These are phyloP conservation scores for Croton laevigatus DNA, from an alignment of 441 rosid genomes.

Conservation along the genomic window DNA sequence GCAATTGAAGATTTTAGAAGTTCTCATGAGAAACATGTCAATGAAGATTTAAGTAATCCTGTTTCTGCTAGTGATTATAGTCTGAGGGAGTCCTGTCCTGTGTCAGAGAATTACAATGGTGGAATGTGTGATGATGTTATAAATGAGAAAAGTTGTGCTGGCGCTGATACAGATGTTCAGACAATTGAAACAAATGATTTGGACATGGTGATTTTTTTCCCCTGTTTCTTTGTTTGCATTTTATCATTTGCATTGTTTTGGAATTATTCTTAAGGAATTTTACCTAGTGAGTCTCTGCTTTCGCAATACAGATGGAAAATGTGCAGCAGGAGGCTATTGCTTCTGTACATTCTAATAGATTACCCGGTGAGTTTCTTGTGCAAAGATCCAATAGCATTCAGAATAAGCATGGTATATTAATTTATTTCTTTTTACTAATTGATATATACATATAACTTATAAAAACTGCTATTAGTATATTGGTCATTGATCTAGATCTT, in stretches of 20 bases:
- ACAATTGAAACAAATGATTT: slow-evolving; percentile 16
- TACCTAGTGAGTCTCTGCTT: slow-evolving; percentile 21
- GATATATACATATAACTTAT: slow-evolving; percentile 1
- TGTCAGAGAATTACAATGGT: slow-evolving; percentile 20
- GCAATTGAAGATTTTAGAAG: slow-evolving; percentile 24
- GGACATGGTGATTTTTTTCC: slow-evolving; percentile 31
- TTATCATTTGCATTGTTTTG: slow-evolving; percentile 1
- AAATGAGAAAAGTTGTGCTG: slow-evolving; percentile 23
- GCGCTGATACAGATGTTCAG: slow-evolving; percentile 25
- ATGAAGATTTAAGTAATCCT: slow-evolving; percentile 22
- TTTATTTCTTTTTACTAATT: slow-evolving; percentile 14
- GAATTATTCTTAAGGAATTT: slow-evolving; percentile 8
- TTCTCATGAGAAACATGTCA: slow-evolving; percentile 21
- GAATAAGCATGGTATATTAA: slow-evolving; percentile 34
- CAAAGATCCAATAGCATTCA: slow-evolving; percentile 21
- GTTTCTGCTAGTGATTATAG: slow-evolving; percentile 20
- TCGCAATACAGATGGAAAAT: slow-evolving; percentile 26
- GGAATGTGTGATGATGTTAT: slow-evolving; percentile 16
- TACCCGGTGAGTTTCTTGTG: slow-evolving; percentile 22
- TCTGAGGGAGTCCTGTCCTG: slow-evolving; percentile 23
- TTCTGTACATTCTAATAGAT: slow-evolving; percentile 27
- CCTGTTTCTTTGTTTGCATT: background rate
- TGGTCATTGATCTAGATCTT: background rate
- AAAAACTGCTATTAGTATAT: slow-evolving; percentile 5
- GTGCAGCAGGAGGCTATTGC: slow-evolving; percentile 28